Conservation (phyloP, 331 rosid species). For the Quercus phellos region DNA sequence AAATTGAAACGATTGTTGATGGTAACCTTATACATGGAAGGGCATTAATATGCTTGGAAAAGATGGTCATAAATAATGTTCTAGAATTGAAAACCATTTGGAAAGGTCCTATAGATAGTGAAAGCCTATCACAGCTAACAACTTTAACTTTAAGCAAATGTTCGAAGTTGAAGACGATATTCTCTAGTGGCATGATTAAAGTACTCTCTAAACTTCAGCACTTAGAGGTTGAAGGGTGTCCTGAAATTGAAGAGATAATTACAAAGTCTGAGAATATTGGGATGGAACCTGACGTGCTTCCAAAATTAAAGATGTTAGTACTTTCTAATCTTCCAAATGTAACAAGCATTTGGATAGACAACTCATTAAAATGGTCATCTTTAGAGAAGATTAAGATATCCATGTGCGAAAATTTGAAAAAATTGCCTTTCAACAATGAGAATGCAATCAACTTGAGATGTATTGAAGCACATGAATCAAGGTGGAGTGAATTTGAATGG, state of each 20-base stretch:
- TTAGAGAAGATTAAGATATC: conserved; percentile 6
- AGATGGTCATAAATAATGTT: conserved; percentile 13
- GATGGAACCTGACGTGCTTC: not conserved
- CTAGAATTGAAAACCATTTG: not conserved
- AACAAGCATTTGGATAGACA: not conserved
- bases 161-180: not conserved
- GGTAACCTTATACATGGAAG: not conserved
- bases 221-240: conserved; percentile 14
- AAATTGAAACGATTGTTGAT: conserved; percentile 11
- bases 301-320: conserved; percentile 14
- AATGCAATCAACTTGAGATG: conserved; percentile 16
- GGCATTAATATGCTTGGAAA: not conserved
- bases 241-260: conserved; percentile 11
- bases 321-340: conserved; percentile 15
- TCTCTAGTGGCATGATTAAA: conserved; percentile 4
- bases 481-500: conserved; percentile 21
- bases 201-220: conserved; percentile 17
- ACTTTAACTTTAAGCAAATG: conserved; percentile 10
- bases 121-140: conserved; percentile 12
- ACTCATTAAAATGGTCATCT: conserved; percentile 20
- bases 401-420: conserved; percentile 8
- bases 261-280: not conserved
- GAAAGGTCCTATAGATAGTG: not conserved
- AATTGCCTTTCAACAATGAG: conserved; percentile 1
- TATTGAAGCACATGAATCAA: conserved; percentile 10